Evolutionary conservation across 1,284 basidiomycete species (phyloP), one percentile per base, ranked within the genome.

Genomic region (Ganoderma leucocontextum): DNA sequence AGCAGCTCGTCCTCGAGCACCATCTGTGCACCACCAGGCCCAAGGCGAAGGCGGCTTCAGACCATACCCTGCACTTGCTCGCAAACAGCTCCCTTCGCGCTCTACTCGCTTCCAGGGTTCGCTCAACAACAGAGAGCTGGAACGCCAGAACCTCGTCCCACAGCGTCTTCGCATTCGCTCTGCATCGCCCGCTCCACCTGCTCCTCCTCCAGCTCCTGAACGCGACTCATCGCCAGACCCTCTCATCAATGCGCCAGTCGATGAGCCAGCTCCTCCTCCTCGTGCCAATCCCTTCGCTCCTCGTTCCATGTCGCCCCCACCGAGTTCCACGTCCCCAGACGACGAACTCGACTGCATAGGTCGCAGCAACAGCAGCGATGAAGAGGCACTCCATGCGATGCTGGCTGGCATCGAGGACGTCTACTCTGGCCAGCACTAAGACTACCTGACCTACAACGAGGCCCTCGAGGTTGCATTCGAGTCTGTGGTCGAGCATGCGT

Each of bases 341-440:
- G 59, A 64, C 41, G 38, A 65, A 53, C 63, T 64, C n/a, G 63
- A 68, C 60, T 44, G 42, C 38, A 41, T 68, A 33, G 29, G 35
- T 29, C 53, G 42, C 17, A 57, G 57, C 39, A 44, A 60, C 2
- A 2, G 29, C 29, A 29, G 29, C n/a, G 19, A 39, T 8, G 63
- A 60, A 57, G 63, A 65, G 17, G 63, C n/a, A n/a, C 44, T 39
- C 22, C 58, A 53, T 35, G 39, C 39, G 13, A 39, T 68, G 67
- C 63, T 62, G 53, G 33, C 52, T 68, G 64, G 59, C 64, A 53
- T 66, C 29, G 65, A 67, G 61, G 36, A 67, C 42, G 62, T 67
- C 61, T 67, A 63, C 62, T 52, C 57, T 25, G 62, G 42, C 9
- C n/a, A 63, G 29, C n/a, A 13, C 19, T 39, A 60, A 6, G 52